Evolutionary conservation across 495 filamentous ascomycete genomes (phyloP).

Genomic region (Penicillium cataractarum): DNA sequence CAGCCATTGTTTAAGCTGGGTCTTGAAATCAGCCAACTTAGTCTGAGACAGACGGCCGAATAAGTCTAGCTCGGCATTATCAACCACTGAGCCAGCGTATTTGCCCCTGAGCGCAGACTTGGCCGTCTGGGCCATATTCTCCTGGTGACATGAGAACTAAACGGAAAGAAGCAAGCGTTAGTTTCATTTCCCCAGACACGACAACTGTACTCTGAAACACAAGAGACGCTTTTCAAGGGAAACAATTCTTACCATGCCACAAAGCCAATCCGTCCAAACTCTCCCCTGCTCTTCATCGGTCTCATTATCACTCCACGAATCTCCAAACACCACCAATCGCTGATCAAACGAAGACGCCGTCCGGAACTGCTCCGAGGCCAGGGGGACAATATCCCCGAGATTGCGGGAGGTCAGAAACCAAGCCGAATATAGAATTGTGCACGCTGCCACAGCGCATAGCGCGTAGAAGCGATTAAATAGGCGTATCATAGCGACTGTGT

Average conservation of each 20-base stretch:
- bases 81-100: constrained; percentile 46
- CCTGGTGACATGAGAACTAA: constrained; percentile 50
- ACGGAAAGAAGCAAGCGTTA: not conserved
- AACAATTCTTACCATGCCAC: constrained; percentile 38
- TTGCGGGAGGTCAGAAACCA: constrained; percentile 37
- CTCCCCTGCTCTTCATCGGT: constrained; percentile 39
- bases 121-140: constrained; percentile 48
- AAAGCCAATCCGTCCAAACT: constrained; percentile 53
- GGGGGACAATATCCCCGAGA: constrained; percentile 30
- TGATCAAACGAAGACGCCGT: constrained; percentile 32
- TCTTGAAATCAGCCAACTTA: constrained; percentile 44
- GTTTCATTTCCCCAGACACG: not conserved
- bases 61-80: constrained; percentile 37
- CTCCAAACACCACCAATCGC: constrained; percentile 52
- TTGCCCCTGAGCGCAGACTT: constrained; percentile 30
- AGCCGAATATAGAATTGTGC: constrained; percentile 40
- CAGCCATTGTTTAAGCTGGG: constrained; percentile 47
- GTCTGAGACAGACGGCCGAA: constrained; percentile 33
- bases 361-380: constrained; percentile 25
- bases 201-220: not conserved
- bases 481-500: constrained; percentile 27
- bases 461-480: constrained; percentile 41
- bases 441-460: constrained; percentile 36
- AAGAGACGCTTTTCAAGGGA: too few species aligned
- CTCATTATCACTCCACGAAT: constrained; percentile 55